Base-by-base conservation (phyloP, 768 basidiomycete genomes). In the Tricholoma furcatifolium region DNA sequence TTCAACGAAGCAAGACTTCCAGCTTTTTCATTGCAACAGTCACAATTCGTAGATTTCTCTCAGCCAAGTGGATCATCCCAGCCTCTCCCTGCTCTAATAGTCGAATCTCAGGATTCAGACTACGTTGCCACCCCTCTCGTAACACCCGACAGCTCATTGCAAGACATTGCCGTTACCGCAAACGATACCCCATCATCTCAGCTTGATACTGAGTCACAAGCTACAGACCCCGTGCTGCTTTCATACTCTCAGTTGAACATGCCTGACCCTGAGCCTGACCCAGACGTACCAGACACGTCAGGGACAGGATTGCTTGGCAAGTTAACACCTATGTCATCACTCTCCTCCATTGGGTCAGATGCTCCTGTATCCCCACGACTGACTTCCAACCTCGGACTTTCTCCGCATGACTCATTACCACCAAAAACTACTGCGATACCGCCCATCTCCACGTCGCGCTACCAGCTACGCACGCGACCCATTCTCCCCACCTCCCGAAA, bases 111-210 rank as follows among this genome's bases (percentile, higher is more conserved):
- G 60, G 76, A 74, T 24, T 70, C 74, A 17, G 77, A 79, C 17
- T 75, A 72, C 48, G 65, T 83, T 50, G 70, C 74, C 40, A 81
- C 84, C 1, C 83, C 85, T 10, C 50, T 77, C 27, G 70, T 78
- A 30, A 81, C 82, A 7, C 82, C 82, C 3, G 78, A 79, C 48
- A 79, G 80, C 32, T 81, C 81, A n/a, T 61, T 77, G 12, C 72
- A 74, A 49, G 79, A 75, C 34, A 51, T 57, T 21, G 55, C 70
- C 24, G 50, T 60, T 18, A 65, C 72, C 54, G 63, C 61, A 9
- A 70, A 65, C 55, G 61, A 64, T 34, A 52, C 70, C 2, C 67
- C 76, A 27, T 50, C 67, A 9, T 74, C 75, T 5, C 73, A 74
- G 57, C 59, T 73, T 20, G 72, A 76, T 49, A 57, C 66, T 14